Base-by-base conservation (phyloP, 1,284 basidiomycete genomes). In the Dichomitus squalens region DNA sequence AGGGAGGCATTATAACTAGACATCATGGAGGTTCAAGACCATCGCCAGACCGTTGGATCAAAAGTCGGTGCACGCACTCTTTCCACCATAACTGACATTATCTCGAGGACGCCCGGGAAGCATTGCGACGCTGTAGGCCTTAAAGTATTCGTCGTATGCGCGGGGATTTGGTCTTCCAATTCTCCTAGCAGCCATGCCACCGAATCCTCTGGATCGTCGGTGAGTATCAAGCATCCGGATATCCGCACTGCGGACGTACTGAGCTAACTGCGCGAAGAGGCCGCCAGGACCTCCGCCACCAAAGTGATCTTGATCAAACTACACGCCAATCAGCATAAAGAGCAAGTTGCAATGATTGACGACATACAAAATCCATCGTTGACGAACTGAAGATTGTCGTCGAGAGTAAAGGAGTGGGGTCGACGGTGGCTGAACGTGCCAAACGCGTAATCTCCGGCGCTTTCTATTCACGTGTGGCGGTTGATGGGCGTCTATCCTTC, bases 1-100 rank as follows among this genome's bases (percentile, higher is more conserved):
- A 98, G 3, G 93, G 92, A 2, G 97, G 97, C 93, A 99, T 95
- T 59, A 99, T 94, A 67, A 99, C 96, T 96, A 57, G 9, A n/a
- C 4, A 34, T 14, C 16, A n/a, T 39, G 31, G 41, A n/a, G 23
- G 18, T 44, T 44, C 16, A 21, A 33, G 9, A 21, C 31, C 18
- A 34, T 38, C 3, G 49, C 40, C 34, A 52, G 36, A 36, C 33
- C 9, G n/a, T 31, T 31, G 29, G 38, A 44, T 25, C 27, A 52
- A 49, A 49, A 23, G 52, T 63, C 64, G 68, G 57, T 9, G 16
- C 34, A 85, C 93, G 73, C 75, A 98, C 96, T 95, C 81, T 99
- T 99, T 69, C 97, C 97, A 66, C 97, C 97, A 68, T 97, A 94
- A 67, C 92, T 93, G 52, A 98, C 78, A 70, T 97, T 90, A 68